Conservation (phyloP, 2,329 filamentous ascomycete species). For the Apiospora arundinis region DNA sequence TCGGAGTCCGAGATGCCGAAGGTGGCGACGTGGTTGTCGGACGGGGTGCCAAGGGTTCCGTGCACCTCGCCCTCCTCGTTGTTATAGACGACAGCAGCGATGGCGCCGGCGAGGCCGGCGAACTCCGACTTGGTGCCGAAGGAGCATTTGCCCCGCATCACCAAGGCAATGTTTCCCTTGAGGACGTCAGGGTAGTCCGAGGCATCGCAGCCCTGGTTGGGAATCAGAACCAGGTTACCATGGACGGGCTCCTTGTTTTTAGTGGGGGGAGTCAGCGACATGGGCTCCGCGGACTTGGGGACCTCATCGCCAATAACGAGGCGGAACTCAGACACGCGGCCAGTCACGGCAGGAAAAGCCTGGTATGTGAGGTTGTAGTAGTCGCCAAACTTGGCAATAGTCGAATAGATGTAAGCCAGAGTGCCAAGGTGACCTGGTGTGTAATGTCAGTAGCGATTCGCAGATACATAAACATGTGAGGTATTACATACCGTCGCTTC, state of each 20-base stretch:
- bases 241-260: conserved; percentile 63
- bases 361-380: conserved; percentile 71
- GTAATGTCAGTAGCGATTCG: conserved; percentile 23
- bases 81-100: conserved; percentile 78
- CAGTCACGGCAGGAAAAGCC: conserved; percentile 66
- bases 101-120: conserved; percentile 72
- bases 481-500: conserved; percentile 59
- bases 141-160: conserved; percentile 72
- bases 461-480: neutral
- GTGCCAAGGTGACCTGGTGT: conserved; percentile 66
- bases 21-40: conserved; percentile 67
- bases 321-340: conserved; percentile 63
- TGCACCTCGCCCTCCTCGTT: conserved; percentile 66
- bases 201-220: conserved; percentile 67
- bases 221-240: conserved; percentile 65
- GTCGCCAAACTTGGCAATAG: conserved; percentile 59
- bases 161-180: conserved; percentile 70
- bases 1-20: conserved; percentile 69
- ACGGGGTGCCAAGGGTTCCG: conserved; percentile 72
- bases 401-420: conserved; percentile 65
- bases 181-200: conserved; percentile 68
- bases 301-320: conserved; percentile 62
- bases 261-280: conserved; percentile 73
- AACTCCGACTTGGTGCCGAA: conserved; percentile 75
- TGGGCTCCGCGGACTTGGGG: conserved; percentile 57